Evolutionary conservation across 1,284 basidiomycete genomes (phyloP).

Genomic region (Tilletia indica): DNA sequence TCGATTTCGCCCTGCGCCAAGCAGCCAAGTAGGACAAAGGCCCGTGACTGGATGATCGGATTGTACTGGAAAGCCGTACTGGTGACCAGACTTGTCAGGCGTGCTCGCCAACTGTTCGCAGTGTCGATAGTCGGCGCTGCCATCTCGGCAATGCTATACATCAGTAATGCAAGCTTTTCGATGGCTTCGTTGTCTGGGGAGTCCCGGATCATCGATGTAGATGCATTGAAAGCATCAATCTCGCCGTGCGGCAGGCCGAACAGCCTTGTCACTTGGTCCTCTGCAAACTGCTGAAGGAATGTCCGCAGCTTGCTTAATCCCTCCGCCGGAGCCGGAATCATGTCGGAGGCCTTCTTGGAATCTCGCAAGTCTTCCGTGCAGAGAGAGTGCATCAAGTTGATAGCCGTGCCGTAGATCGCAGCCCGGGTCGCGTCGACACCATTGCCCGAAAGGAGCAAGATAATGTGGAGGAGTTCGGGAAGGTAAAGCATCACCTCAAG

Average conservation of each 20-base stretch:
- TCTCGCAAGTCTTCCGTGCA: slow-evolving; percentile 49
- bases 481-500: slow-evolving; percentile 47
- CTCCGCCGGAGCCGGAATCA: slow-evolving; percentile 26
- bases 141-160: slow-evolving; percentile 46
- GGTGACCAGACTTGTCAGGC: slow-evolving; percentile 89
- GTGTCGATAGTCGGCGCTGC: slow-evolving; percentile 62
- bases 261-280: slow-evolving; percentile 36
- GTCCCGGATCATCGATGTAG: slow-evolving; percentile 36
- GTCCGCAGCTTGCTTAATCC: slow-evolving; percentile 33
- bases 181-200: slow-evolving; percentile 44
- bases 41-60: slow-evolving; percentile 81
- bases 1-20: slow-evolving; percentile 70
- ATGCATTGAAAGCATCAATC: slow-evolving; percentile 30
- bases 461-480: slow-evolving; percentile 47
- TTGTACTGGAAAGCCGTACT: slow-evolving; percentile 90
- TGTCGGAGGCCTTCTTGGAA: slow-evolving; percentile 28
- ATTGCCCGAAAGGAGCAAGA: slow-evolving; percentile 48
- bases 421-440: slow-evolving; percentile 45
- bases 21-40: slow-evolving; percentile 79
- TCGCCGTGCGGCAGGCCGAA: slow-evolving; percentile 38
- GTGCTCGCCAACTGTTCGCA: slow-evolving; percentile 84
- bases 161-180: slow-evolving; percentile 38
- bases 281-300: slow-evolving; percentile 37
- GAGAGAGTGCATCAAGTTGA: slow-evolving; percentile 51
- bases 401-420: slow-evolving; percentile 45